Percentiles rank a stretch among this genome's conserved stretches.
These are phyloP conservation scores for Hypoxylon fuscum DNA, from an alignment of 495 filamentous ascomycete species.

Conservation along the genomic window DNA sequence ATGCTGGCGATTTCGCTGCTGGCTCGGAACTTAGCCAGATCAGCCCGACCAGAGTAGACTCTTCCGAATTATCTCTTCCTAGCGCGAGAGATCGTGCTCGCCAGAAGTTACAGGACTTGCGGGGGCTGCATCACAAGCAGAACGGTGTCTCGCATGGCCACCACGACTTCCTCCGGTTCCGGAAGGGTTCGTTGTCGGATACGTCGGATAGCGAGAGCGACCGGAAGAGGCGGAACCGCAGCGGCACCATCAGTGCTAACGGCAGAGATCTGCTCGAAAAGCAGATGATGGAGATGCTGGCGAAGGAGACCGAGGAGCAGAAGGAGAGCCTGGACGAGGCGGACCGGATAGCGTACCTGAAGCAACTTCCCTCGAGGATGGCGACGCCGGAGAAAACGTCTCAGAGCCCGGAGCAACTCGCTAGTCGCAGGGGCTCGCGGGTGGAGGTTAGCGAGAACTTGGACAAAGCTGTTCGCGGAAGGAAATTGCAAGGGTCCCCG, in stretches of 20 bases:
- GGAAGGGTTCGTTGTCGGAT: constrained; percentile 54
- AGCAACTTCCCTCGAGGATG: constrained; percentile 39
- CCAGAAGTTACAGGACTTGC: constrained; percentile 60
- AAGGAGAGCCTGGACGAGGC: constrained; percentile 41
- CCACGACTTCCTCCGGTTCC: constrained; percentile 51
- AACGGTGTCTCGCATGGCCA: constrained; percentile 50
- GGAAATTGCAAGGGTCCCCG: constrained; percentile 40
- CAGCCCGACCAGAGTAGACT: constrained; percentile 41
- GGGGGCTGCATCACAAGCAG: constrained; percentile 57
- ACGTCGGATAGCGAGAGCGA: constrained; percentile 59
- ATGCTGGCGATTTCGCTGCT: constrained; percentile 21
- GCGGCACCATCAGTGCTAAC: constrained; percentile 48
- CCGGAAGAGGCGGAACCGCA: constrained; percentile 47
- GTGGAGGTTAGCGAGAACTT: constrained; percentile 48
- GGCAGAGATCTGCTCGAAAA: constrained; percentile 68
- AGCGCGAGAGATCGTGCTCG: constrained; percentile 55
- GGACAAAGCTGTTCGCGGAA: constrained; percentile 29
- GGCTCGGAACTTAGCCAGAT: constrained; percentile 38
- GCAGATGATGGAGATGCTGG: constrained; percentile 73
- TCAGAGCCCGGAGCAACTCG: constrained; percentile 30
- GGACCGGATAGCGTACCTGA: constrained; percentile 40
- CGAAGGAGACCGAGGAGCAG: constrained; percentile 57
- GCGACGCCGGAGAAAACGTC: constrained; percentile 46
- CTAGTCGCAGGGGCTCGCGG: constrained; percentile 44
- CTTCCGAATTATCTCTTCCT: constrained; percentile 37